phyloP scores from a whole-genome alignment of 2,329 filamentous ascomycete species.

The Dissoconium aciculare region DNA sequence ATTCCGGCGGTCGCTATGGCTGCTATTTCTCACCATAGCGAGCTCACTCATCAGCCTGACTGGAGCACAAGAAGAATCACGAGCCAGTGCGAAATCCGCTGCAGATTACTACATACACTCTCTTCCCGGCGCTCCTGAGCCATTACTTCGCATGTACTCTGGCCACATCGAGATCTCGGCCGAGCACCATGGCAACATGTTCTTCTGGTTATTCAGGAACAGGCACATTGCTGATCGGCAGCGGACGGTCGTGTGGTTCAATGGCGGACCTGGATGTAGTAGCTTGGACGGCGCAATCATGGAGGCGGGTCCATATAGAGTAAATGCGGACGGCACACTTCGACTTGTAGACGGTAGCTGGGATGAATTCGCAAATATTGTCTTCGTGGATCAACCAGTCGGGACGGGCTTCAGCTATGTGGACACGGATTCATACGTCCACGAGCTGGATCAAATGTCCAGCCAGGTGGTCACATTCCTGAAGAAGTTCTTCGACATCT shows the following conservation, averaged over 20 bases:
- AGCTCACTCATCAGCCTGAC: constrained; percentile 6
- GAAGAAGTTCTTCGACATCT: constrained; percentile 79
- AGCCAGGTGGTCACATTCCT: constrained; percentile 75
- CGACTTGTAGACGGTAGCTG: constrained; percentile 85
- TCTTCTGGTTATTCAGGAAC: constrained; percentile 98
- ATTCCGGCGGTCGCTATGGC: too few species aligned
- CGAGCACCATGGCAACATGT: constrained; percentile 79
- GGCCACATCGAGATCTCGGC: constrained; percentile 85
- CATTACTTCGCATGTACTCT: constrained; percentile 91
- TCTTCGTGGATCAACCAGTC: constrained; percentile 95
- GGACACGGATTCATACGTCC: constrained; percentile 72
- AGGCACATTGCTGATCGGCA: constrained; percentile 84
- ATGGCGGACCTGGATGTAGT: constrained; percentile 91
- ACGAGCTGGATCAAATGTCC: constrained; percentile 79
- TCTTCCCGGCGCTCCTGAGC: constrained; percentile 68
- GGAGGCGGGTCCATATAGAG: constrained; percentile 85
- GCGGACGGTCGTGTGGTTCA: constrained; percentile 89
- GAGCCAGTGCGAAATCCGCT: constrained; percentile 49
- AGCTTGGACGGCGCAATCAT: constrained; percentile 95
- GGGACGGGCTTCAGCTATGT: constrained; percentile 95
- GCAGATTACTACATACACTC: constrained; percentile 82
- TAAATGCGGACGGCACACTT: constrained; percentile 59
- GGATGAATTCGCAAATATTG: constrained; percentile 93
- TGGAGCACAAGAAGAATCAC: constrained; percentile 26
- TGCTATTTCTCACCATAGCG: constrained; percentile 11